phyloP scores from a whole-genome alignment of 2,329 filamentous ascomycete species.

The Sporothrix inflata region DNA sequence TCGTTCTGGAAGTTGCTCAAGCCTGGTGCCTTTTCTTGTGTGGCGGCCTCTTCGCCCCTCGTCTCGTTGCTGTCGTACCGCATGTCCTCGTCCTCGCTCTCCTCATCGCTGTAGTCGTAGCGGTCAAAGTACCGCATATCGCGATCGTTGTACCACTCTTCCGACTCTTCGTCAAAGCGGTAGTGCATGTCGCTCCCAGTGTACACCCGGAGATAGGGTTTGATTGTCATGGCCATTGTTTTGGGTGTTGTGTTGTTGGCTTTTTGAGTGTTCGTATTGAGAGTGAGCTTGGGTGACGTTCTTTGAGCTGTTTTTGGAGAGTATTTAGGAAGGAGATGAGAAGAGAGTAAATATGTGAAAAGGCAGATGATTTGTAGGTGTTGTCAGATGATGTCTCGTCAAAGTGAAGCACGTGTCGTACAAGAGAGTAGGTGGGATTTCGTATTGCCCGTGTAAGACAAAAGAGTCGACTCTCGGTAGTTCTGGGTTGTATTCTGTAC shows the following conservation, averaged over 20 bases:
- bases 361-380: not conserved
- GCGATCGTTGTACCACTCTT: slow-evolving; percentile 7
- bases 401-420: slow-evolving; percentile 6
- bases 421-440: not conserved
- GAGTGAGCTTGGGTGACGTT: not conserved
- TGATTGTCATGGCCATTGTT: not conserved
- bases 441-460: slow-evolving; percentile 13
- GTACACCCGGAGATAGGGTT: not conserved
- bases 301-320: no score
- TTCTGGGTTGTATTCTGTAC: not conserved
- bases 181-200: slow-evolving; percentile 2
- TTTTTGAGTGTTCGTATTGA: not conserved
- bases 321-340: not conserved
- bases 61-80: not conserved
- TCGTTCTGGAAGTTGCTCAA: not conserved
- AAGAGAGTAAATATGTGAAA: not conserved
- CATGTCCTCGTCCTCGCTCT: not conserved
- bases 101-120: slow-evolving; percentile 18
- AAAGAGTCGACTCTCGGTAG: not conserved
- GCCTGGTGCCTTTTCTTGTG: no score
- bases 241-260: no score
- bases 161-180: slow-evolving; percentile 3
- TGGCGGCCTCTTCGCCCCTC: no score
- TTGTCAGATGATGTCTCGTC: not conserved
- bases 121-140: not conserved